Conservation (phyloP, 371 early-diverging fungal species). For the Apophysomyces trapeziformis region DNA sequence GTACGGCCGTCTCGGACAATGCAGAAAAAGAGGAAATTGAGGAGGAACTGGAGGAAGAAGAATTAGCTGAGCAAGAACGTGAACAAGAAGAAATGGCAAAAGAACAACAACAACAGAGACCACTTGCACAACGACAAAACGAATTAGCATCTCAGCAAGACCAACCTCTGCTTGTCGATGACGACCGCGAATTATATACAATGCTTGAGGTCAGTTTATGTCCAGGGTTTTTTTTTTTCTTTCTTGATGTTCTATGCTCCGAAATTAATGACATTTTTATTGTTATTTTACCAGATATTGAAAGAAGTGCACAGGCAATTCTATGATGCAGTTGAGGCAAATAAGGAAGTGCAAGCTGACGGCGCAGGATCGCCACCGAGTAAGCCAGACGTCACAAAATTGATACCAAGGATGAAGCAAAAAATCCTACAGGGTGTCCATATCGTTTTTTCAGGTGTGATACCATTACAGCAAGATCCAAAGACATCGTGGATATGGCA, state of each 20-base stretch:
- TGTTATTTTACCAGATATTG: conserved; percentile 41
- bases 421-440: conserved; percentile 50
- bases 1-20: conserved; percentile 11
- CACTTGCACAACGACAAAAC: conserved; percentile 34
- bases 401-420: conserved; percentile 57
- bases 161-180: conserved; percentile 50
- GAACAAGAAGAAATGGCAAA: conserved; percentile 31
- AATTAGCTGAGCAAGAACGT: conserved; percentile 25
- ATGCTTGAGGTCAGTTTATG: conserved; percentile 45
- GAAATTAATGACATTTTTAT: not conserved
- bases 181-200: conserved; percentile 58
- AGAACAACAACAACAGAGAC: conserved; percentile 23
- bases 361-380: conserved; percentile 20
- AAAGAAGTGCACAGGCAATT: conserved; percentile 56
- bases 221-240: no score
- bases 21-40: conserved; percentile 13
- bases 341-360: conserved; percentile 5
- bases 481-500: conserved; percentile 72
- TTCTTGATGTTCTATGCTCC: not conserved
- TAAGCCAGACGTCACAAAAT: conserved; percentile 51
- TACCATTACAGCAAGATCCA: conserved; percentile 53
- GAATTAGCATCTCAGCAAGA: conserved; percentile 22
- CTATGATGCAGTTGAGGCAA: conserved; percentile 46
- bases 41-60: conserved; percentile 17
- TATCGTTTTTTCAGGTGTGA: conserved; percentile 62